Base-by-base conservation (phyloP, 495 filamentous ascomycete genomes). In the Halenospora varia region DNA sequence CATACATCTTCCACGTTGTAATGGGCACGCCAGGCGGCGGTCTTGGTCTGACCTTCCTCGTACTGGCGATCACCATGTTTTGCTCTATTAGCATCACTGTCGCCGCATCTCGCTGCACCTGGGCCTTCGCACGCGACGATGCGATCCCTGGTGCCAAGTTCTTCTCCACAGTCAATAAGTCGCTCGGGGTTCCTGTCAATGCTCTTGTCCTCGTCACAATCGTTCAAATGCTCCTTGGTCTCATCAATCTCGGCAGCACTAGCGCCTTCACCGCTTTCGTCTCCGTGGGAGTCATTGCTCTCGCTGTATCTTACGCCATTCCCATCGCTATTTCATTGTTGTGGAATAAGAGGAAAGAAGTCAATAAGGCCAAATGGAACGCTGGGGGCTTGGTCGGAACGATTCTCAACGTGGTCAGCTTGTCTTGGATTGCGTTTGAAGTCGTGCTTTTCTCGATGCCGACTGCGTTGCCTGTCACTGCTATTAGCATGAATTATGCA, bases 231-330 rank as follows among this genome's bases (percentile, higher is more conserved):
- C 62, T 72, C 22, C 68, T 82, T 11, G 74, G 75, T n/a, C 69
- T 81, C 56, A 82, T 82, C 59, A 75, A 77, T 41, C 74, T 79
- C 53, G 78, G 76, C 25, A 73, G 68, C 29, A 69, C 69, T 19
- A 67, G 66, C 4, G 79, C 79, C 2, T 77, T 83, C 60, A 72
- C 71, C 40, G 80, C 77, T 9, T 73, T 82, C 41, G 66, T 80
- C 41, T 78, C 78, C 0, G 72, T 83, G 2, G 69, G 69, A 47
- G 72, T 75, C 2, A 64, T 77, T 49, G 74, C 67, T 0, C 62
- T 81, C n/a, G 76, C 76, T 29, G 68, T 77, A 50, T 80, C 79
- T 11, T 83, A 83, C 61, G 64, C 77, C 9, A 70, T 80, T 39
- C 77, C 78, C 18, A 67, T 75, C 20, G 69, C 75, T 25, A 17